phyloP scores from a whole-genome alignment of 768 basidiomycete genomes.

The Podaxis carcinomalis region DNA sequence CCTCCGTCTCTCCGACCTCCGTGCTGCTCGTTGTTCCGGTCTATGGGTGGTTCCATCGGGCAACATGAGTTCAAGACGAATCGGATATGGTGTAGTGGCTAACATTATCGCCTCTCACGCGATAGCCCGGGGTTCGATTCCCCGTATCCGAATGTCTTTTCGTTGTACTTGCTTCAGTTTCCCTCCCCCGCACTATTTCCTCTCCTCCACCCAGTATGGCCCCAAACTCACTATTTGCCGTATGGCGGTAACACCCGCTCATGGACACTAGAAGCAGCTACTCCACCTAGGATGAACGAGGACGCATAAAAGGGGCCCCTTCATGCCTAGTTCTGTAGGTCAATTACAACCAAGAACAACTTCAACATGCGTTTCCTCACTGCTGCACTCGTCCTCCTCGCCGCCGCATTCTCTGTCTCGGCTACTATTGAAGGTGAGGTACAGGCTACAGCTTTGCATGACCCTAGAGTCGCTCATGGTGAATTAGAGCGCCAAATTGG shows the following conservation, averaged over 20 bases:
- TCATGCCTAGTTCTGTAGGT: background rate
- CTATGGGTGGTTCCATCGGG: background rate
- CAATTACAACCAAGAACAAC: background rate
- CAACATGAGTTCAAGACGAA: background rate
- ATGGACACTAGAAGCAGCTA: background rate
- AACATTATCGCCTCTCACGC: constrained; percentile 16
- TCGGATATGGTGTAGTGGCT: constrained; percentile 16
- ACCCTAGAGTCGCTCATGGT: background rate
- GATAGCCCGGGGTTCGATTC: background rate
- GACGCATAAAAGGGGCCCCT: background rate
- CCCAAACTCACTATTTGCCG: background rate
- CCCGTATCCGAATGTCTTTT: background rate
- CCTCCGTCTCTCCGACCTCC: background rate
- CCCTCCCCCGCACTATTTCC: background rate
- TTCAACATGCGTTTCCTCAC: background rate
- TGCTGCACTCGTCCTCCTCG: background rate
- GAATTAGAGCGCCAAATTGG: background rate
- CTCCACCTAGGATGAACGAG: background rate
- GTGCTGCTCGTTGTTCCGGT: background rate
- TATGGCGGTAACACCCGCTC: background rate
- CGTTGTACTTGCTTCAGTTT: too few species aligned
- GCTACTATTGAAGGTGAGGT: background rate
- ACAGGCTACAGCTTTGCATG: background rate
- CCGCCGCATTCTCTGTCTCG: background rate
- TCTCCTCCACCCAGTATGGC: background rate